Base-by-base conservation (phyloP, 2,329 filamentous ascomycete genomes). In the Pseudocercospora musae region DNA sequence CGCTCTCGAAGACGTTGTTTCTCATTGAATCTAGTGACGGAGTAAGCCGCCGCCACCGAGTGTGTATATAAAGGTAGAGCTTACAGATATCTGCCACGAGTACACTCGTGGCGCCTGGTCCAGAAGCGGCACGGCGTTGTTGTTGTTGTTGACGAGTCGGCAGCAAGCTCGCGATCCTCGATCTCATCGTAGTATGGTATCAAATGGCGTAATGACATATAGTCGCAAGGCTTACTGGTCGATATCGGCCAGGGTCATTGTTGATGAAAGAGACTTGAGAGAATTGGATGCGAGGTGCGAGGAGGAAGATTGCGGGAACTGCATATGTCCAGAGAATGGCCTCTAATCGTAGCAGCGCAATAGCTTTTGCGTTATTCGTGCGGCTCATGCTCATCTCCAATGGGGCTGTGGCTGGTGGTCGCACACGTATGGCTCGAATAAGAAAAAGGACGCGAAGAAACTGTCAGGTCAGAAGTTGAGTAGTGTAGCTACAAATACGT, bases 401-500 rank as follows among this genome's bases (percentile, higher is more conserved):
- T 37, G 13, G 2, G 33, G 2, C 33, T 37, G 33, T 37, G 33
- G 33, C 33, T 37, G 33, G 15, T n/a, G 33, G 1, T 37, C 33
- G 33, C 33, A 37, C 7, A 37, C 9, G 13, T n/a, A n/a, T 7
- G 33, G 33, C 2, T 37, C 33, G 4, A 37, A 6, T n/a, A n/a
- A 6, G 33, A n/a, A 37, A 5, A n/a, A 15, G 15, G 33, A 15
- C 4, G 33, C 15, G 33, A 37, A 37, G 33, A 13, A 37, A 37
- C 33, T 40, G 25, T 52, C 25, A 29, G 18, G 46, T 40, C 48
- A 62, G 54, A 62, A 62, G 59, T 57, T 58, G 59, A 58, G 59
- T 62, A 58, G 27, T 59, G 53, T 53, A 58, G 60, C 54, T 58
- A 59, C 59, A 58, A 49, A 62, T 58, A 58, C 59, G 31, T 37